Conservation (phyloP, 73 alveolate species). For the Stentor coeruleus region DNA sequence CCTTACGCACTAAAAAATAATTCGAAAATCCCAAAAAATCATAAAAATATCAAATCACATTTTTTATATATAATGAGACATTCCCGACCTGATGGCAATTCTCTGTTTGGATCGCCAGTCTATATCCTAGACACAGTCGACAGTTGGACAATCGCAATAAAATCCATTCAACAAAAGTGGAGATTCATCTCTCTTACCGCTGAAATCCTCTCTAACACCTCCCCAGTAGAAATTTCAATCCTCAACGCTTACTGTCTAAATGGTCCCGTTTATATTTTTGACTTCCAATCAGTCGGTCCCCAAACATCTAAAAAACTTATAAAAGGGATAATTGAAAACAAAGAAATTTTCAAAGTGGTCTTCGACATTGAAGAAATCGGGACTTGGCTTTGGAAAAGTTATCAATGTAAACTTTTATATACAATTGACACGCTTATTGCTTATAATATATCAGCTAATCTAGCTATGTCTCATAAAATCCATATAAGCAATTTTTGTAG, state of each 20-base stretch:
- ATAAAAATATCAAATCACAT: too few species aligned
- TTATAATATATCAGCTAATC: too few species aligned
- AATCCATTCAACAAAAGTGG: neutral
- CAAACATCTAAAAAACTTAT: neutral
- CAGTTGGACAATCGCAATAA: neutral
- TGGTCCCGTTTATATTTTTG: neutral
- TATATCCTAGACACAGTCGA: neutral
- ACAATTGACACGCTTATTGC: neutral
- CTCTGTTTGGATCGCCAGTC: neutral
- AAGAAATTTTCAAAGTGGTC: neutral
- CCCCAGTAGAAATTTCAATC: neutral
- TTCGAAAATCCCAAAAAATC: too few species aligned
- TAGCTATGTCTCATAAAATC: neutral
- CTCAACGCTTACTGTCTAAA: neutral
- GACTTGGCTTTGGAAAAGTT: neutral
- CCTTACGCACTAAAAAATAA: too few species aligned
- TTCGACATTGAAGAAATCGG: neutral
- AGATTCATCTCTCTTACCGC: neutral
- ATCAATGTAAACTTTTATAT: neutral
- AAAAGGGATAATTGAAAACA: neutral
- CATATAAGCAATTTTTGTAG: neutral
- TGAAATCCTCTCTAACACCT: neutral
- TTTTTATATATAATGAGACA: too few species aligned
- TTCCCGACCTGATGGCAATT: neutral
- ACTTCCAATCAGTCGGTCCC: neutral